Base-by-base conservation (phyloP, 139 green algal species). In the Chlorella sp. region DNA sequence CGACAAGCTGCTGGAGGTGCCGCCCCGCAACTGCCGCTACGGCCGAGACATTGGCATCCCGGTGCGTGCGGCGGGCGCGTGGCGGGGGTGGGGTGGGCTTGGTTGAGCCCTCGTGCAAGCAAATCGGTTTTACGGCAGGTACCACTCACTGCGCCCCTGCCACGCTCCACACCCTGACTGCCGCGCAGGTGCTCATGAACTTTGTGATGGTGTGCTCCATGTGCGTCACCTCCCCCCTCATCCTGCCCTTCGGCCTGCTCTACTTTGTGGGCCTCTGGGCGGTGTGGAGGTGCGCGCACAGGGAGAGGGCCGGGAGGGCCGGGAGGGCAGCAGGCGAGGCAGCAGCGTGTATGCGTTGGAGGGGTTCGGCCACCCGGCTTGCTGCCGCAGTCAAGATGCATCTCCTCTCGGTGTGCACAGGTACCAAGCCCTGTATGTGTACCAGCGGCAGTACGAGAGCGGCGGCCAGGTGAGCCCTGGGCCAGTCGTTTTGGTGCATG, bases 221-320 rank as follows among this genome's bases (percentile, higher is more conserved):
- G 76, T 62, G 67, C 80, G 73, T 93, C 51, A 84, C 89, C 39
- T 85, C 67, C 25, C 91, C 91, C 23, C 75, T 94, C 63, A 93
- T 94, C 69, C 81, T 94, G 25, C 90, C 90, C 81, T 94, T 93
- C 79, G 78, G 83, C 72, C 84, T 94, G 17, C 62, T 92, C 72
- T 94, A 94, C 86, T 94, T 94, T 32, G 41, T 86, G 75, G 62
- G 88, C 26, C 67, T 88, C 32, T 93, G 88, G 87, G 83, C 87
- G 3, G 85, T 94, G 30, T 94, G 91, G 91, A 84, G 91, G 16
- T 93, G 63, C 63, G 63, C 63, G n/a, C n/a, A n/a, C n/a, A n/a
- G n/a, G n/a, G n/a, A n/a, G n/a, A n/a, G n/a, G n/a, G n/a, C n/a
- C n/a, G n/a, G n/a, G n/a, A n/a, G n/a, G n/a, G n/a, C n/a, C n/a